Conservation (phyloP, 1,139 yeast genomes). For the Sugiyamaella pinicola region DNA sequence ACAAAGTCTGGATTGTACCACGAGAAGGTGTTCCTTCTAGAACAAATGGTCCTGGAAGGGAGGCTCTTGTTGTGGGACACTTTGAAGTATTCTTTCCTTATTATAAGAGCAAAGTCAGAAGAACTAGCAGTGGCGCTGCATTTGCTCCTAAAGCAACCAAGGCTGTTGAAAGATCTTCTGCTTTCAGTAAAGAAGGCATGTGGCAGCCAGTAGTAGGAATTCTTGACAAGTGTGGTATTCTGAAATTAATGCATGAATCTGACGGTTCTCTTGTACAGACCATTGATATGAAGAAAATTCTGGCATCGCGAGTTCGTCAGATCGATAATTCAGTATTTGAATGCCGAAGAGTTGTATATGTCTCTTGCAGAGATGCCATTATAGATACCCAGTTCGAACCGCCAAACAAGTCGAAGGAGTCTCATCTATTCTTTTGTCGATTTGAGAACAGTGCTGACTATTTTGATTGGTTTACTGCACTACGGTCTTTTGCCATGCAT, state of each 20-base stretch:
- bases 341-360: constrained; percentile 51
- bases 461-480: constrained; percentile 82
- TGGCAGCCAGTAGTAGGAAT: constrained; percentile 84
- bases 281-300: constrained; percentile 57
- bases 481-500: constrained; percentile 65
- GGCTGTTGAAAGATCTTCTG: constrained; percentile 14
- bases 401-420: constrained; percentile 21
- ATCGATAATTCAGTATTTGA: constrained; percentile 70
- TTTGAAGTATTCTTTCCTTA: constrained; percentile 37
- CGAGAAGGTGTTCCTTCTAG: constrained; percentile 17
- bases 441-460: constrained; percentile 72
- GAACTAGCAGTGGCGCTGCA: constrained; percentile 13
- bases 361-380: constrained; percentile 24
- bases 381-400: constrained; percentile 19
- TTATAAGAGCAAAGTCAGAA: constrained; percentile 15
- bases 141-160: constrained; percentile 17
- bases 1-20: constrained; percentile 31
- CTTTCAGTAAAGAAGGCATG: constrained; percentile 18
- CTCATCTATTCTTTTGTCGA: constrained; percentile 45
- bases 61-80: constrained; percentile 35
- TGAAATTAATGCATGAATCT: constrained; percentile 63
- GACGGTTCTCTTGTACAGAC: constrained; percentile 70
- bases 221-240: constrained; percentile 63
- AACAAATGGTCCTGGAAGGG: constrained; percentile 4
- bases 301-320: constrained; percentile 68